Evolutionary conservation across 192 early-diverging fungal genomes (phyloP).

Genomic region (Spizellomyces punctatus): DNA sequence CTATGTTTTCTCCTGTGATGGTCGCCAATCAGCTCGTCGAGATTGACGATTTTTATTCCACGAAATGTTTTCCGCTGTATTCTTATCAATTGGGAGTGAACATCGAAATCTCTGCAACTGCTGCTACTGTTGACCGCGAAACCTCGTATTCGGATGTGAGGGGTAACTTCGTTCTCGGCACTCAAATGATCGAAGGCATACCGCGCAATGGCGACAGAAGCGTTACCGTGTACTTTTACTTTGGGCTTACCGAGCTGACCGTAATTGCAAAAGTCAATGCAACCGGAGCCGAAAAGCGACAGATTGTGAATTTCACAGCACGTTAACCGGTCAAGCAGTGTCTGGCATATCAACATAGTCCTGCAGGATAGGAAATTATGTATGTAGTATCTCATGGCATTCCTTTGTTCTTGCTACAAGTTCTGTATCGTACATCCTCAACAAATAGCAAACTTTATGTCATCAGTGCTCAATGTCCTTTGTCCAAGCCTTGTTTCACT

Average conservation of each 20-base stretch:
- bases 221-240: constrained; percentile 15
- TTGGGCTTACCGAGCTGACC: constrained; percentile 21
- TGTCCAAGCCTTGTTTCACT: too few species aligned
- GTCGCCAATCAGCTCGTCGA: constrained; percentile 12
- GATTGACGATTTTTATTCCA: constrained; percentile 16
- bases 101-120: constrained; percentile 6
- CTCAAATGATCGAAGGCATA: constrained; percentile 3
- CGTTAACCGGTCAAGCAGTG: too few species aligned
- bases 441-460: too few species aligned
- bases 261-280: too few species aligned
- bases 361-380: too few species aligned
- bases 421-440: too few species aligned
- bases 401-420: too few species aligned
- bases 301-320: too few species aligned
- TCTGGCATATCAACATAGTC: too few species aligned
- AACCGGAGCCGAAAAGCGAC: too few species aligned
- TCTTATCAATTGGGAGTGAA: constrained; percentile 8
- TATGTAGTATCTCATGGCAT: too few species aligned
- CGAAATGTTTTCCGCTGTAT: constrained; percentile 17
- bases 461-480: too few species aligned
- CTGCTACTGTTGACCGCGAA: background rate
- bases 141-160: constrained; percentile 1
- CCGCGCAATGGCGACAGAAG: constrained; percentile 17
- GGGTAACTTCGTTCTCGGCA: constrained; percentile 8
- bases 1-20: background rate